Evolutionary conservation across 1,284 basidiomycete species (phyloP), one percentile per base, ranked within the genome.

Genomic region (Entoloma clypeatum): DNA sequence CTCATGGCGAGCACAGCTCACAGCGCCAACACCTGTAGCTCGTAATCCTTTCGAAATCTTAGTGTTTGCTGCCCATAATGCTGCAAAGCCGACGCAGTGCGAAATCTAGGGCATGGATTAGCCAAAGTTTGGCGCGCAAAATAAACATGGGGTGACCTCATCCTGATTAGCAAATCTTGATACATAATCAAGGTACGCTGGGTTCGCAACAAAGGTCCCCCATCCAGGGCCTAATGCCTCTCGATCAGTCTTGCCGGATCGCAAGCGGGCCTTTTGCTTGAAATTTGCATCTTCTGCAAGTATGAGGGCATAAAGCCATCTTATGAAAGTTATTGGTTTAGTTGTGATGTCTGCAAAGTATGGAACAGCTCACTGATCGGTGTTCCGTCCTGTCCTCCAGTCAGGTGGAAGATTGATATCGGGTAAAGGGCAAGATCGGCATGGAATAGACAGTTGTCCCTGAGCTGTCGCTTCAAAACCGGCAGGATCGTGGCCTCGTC

Each of bases 221-320:
- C 29, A 49, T 3, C 55, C 55, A 10, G 42, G 24, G 14, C 42
- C 46, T 3, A 56, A 33, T 1, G 41, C 35, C 33, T 53, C 51
- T 13, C 34, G 36, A 7, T 18, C 23, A 19, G n/a, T n/a, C n/a
- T 50, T 39, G 9, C 36, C 40, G 1, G 51, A 53, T 1, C 44
- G 39, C 18, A 40, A 23, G 16, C 42, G 44, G 11, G 43, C 33
- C 27, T 49, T 51, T 7, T 54, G 34, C 3, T 44, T 44, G 30
- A 57, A 57, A 30, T 56, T 56, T 5, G 52, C 52, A 33, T 57
- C 55, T 3, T 50, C 32, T 1, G 48, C 47, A 4, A 57, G 17
- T n/a, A 51, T 42, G 3, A 50, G 39, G 2, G 40, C 32, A 24
- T 52, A 57, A 0, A 55, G 23, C 32, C 44, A 57, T 16, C 55